A percentile compares a stretch with the other conserved stretches of the same genome.
phyloP scores from a whole-genome alignment of 331 rosid species.

The Phaseolus coccineus region DNA sequence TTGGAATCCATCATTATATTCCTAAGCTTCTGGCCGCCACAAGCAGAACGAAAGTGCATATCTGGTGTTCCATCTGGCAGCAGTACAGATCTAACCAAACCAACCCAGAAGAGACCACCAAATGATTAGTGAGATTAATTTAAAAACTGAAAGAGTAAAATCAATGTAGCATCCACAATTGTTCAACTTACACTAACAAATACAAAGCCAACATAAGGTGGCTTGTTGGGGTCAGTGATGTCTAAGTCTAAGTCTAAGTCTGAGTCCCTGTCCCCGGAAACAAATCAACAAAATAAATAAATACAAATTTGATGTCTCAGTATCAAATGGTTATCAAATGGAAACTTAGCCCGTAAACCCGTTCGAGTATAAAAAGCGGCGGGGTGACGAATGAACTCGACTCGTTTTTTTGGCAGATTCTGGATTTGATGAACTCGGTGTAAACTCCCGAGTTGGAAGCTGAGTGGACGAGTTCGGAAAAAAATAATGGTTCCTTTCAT shows the following conservation, averaged over 20 bases:
- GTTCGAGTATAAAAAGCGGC: no score
- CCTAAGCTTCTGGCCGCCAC: constrained; percentile 91
- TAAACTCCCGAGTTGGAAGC: no score
- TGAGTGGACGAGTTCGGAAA: no score
- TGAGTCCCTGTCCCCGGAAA: constrained; percentile 52
- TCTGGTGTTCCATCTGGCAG: constrained; percentile 94
- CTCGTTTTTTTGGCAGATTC: no score
- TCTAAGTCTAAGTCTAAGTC: constrained; percentile 18
- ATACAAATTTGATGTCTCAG: no score
- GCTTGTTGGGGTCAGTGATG: constrained; percentile 55
- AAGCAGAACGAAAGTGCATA: constrained; percentile 72
- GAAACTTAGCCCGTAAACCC: no score
- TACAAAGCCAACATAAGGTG: constrained; percentile 69
- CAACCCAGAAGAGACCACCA: not conserved
- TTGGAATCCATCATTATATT: constrained; percentile 77
- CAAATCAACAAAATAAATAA: no score
- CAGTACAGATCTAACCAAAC: constrained; percentile 72
- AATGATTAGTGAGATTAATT: not conserved
- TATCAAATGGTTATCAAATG: no score
- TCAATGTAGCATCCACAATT: not conserved
- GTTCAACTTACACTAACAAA: constrained; percentile 71
- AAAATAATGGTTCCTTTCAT: no score
- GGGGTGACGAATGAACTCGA: no score
- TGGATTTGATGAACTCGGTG: no score
- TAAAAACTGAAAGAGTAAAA: no score